These are phyloP conservation scores for Pelargonium cotyledonis DNA, from an alignment of 441 rosid species.

Conservation along the genomic window DNA sequence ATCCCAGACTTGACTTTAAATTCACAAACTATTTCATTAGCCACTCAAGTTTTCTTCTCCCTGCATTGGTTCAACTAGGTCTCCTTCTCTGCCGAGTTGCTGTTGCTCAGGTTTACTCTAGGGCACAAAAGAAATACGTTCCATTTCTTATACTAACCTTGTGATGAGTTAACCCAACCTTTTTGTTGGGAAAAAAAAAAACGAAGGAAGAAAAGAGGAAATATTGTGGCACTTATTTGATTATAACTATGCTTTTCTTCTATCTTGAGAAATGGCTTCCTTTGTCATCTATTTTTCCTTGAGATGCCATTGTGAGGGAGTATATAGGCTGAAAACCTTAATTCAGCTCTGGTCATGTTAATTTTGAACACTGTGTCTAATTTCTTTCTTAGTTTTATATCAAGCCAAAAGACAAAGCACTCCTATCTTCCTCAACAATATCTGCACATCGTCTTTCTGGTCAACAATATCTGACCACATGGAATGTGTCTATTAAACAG, in stretches of 20 bases:
- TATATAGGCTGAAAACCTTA: too few species aligned
- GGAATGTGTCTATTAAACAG: constrained; percentile 30
- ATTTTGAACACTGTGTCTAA: background rate
- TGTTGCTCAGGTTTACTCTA: background rate
- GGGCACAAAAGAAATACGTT: background rate
- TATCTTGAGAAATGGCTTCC: background rate
- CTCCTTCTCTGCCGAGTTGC: too few species aligned
- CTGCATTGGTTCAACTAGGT: too few species aligned
- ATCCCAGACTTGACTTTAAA: too few species aligned
- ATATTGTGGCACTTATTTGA: too few species aligned
- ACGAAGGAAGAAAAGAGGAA: background rate
- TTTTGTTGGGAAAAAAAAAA: background rate
- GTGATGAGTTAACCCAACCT: background rate
- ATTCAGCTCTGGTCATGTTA: background rate
- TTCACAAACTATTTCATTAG: too few species aligned
- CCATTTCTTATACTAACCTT: background rate
- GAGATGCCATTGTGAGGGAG: background rate
- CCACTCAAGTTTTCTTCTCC: too few species aligned
- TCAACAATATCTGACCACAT: constrained; percentile 10
- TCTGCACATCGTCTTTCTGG: background rate
- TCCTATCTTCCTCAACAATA: background rate
- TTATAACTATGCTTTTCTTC: background rate
- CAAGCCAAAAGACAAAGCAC: background rate
- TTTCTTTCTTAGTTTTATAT: too few species aligned
- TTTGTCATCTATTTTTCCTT: background rate